These are phyloP conservation scores for Aspergillus novoparasiticus DNA, from an alignment of 2,329 filamentous ascomycete species.

Conservation along the genomic window DNA sequence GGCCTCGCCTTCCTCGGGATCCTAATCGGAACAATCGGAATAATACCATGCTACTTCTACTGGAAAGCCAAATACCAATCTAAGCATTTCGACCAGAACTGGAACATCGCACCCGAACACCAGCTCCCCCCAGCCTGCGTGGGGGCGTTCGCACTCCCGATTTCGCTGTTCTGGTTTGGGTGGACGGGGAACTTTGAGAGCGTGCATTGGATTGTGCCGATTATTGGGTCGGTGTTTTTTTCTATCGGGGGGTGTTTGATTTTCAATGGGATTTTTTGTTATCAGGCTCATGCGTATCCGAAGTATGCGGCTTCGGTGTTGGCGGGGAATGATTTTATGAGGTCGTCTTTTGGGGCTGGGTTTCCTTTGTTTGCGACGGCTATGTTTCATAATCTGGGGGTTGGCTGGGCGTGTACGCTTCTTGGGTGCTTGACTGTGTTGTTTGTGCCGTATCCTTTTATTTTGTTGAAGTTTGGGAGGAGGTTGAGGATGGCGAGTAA, in stretches of 20 bases:
- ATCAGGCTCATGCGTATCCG: slow-evolving; percentile 72
- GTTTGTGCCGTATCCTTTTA: slow-evolving; percentile 44
- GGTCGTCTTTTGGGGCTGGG: slow-evolving; percentile 56
- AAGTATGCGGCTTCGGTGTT: slow-evolving; percentile 71
- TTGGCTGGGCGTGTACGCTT: slow-evolving; percentile 33
- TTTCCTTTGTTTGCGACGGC: slow-evolving; percentile 34
- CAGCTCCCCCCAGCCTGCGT: slow-evolving; percentile 67
- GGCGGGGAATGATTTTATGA: slow-evolving; percentile 71
- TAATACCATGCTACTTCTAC: slow-evolving; percentile 43
- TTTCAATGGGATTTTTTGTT: slow-evolving; percentile 73
- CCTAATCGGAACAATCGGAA: slow-evolving; percentile 33
- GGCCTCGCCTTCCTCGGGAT: slow-evolving; percentile 28
- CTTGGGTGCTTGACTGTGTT: slow-evolving; percentile 31
- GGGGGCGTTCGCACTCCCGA: slow-evolving; percentile 60
- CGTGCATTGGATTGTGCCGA: slow-evolving; percentile 66
- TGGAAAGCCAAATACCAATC: slow-evolving; percentile 27
- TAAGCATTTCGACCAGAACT: slow-evolving; percentile 13
- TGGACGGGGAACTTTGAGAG: slow-evolving; percentile 62
- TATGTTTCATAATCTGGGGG: slow-evolving; percentile 38
- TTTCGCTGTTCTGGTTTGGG: slow-evolving; percentile 69
- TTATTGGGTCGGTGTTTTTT: slow-evolving; percentile 65
- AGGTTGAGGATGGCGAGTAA: slow-evolving; percentile 24
- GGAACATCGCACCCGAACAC: slow-evolving; percentile 26
- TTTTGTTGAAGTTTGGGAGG: slow-evolving; percentile 24
- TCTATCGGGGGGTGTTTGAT: slow-evolving; percentile 71